phyloP scores from a whole-genome alignment of 805 yeast species.

The Myxozyma mucilagina region DNA sequence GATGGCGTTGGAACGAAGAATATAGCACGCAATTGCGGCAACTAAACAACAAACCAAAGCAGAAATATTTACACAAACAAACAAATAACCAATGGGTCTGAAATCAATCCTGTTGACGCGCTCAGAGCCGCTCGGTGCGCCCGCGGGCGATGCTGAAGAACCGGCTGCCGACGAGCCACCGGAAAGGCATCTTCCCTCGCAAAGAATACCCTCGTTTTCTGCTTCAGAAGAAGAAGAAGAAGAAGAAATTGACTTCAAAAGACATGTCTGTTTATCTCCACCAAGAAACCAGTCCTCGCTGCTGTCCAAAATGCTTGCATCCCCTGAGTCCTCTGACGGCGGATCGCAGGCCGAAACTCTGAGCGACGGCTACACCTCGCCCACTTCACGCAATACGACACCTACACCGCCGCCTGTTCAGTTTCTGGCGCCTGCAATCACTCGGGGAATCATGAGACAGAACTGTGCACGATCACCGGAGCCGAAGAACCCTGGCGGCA shows the following conservation, averaged over 20 bases:
- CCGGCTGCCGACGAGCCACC: slow-evolving; percentile 23
- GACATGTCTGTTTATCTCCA: slow-evolving; percentile 15
- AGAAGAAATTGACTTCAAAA: neutral
- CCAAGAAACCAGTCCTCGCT: slow-evolving; percentile 25
- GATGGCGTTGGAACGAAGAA: too few relatives aligned
- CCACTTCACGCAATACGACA: slow-evolving; percentile 29
- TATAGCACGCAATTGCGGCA: too few relatives aligned
- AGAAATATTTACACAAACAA: too few relatives aligned
- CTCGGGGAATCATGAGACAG: slow-evolving; percentile 8
- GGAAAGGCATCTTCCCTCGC: neutral
- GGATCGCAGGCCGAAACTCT: slow-evolving; percentile 6
- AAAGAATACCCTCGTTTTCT: neutral
- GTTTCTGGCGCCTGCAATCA: neutral
- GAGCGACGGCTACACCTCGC: slow-evolving; percentile 26
- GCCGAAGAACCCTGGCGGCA: neutral
- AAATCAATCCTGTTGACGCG: neutral
- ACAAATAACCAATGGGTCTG: too few relatives aligned
- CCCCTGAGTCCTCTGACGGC: slow-evolving; percentile 25
- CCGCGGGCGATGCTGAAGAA: slow-evolving; percentile 8
- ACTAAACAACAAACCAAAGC: too few relatives aligned
- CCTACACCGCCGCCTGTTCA: slow-evolving; percentile 26
- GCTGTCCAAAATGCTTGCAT: slow-evolving; percentile 26
- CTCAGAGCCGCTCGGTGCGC: neutral
- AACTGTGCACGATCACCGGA: neutral
- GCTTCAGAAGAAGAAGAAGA: too few relatives aligned